These are phyloP conservation scores for Oxytropis ochrocephala DNA, from an alignment of 306 rosid species.

Conservation along the genomic window DNA sequence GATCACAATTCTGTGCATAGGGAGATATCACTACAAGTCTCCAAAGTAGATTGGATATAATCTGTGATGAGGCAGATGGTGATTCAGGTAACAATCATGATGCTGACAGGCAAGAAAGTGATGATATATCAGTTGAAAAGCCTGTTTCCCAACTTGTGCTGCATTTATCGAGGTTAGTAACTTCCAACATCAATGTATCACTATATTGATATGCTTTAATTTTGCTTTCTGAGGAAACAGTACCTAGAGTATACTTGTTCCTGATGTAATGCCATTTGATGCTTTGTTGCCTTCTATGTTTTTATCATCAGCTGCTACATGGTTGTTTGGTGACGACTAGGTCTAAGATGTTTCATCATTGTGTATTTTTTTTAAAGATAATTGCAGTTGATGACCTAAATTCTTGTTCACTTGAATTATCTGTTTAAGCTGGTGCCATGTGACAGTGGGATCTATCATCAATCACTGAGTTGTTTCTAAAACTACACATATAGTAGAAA, in stretches of 20 bases:
- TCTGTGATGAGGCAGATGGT: constrained; percentile 72
- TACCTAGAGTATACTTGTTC: neutral
- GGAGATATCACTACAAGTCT: constrained; percentile 81
- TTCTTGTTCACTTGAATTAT: neutral
- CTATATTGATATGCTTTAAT: neutral
- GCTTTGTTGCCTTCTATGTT: constrained; percentile 3
- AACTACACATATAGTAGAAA: neutral
- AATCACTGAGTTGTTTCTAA: neutral
- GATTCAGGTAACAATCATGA: constrained; percentile 33
- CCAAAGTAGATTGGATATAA: constrained; percentile 84
- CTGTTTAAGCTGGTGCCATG: neutral
- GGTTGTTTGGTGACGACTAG: neutral
- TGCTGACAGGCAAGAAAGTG: constrained; percentile 28
- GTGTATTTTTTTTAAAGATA: constrained; percentile 3
- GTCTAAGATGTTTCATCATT: neutral
- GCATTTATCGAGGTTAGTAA: constrained; percentile 48
- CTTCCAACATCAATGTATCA: neutral
- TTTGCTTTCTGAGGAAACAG: constrained; percentile 10
- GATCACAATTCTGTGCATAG: constrained; percentile 30
- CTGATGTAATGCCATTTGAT: neutral
- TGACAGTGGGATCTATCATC: neutral
- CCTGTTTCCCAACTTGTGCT: constrained; percentile 43
- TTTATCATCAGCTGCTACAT: neutral
- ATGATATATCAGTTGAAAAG: constrained; percentile 43
- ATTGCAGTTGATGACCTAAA: constrained; percentile 5